Base-by-base conservation (phyloP, 1,284 basidiomycete genomes). In the Malassezia pachydermatis region DNA sequence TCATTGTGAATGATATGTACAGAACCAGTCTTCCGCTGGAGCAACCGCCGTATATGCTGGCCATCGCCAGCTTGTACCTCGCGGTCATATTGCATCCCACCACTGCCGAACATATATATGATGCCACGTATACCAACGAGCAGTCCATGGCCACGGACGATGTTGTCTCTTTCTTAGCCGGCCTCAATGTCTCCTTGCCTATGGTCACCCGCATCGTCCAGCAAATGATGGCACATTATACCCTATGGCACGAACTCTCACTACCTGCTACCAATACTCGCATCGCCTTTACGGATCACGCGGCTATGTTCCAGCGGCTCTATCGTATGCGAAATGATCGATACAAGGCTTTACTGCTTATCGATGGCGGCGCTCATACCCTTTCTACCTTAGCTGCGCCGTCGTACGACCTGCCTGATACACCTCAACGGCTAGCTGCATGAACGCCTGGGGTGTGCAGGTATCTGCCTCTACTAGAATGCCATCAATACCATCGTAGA, bases 1-100 rank as follows among this genome's bases (percentile, higher is more conserved):
- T 90, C 70, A 81, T 95, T 58, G 82, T 96, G 65, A 98, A 96
- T 75, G 94, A 98, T 73, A 88, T 85, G 0, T 96, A 89, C 70
- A 82, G 88, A 42, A 88, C 86, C 1, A 84, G 90, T 46, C 76
- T 96, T 10, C 87, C 86, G 60, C 80, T 96, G 9, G 74, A 94
- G 28, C 84, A 96, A 65, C 88, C 92, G 0, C 92, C 92, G 0
- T 88, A 95, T 71, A 78, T 96, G 49, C 84, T 96, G 54, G 89
- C 92, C 14, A 79, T 96, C 53, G 83, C 89, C 0, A 83, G 88
- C 0, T 79, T 96, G 48, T 95, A 88, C 73, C 79, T 95, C 7
- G 63, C 60, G 0, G 48, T 72, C 1, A 55, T 59, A 2, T 39
- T 69, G 1, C 61, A 69, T 19, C 30, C 48, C 4, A 20, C 29